Conservation (phyloP, 2,329 filamentous ascomycete species). For the Diaporthe sp. region DNA sequence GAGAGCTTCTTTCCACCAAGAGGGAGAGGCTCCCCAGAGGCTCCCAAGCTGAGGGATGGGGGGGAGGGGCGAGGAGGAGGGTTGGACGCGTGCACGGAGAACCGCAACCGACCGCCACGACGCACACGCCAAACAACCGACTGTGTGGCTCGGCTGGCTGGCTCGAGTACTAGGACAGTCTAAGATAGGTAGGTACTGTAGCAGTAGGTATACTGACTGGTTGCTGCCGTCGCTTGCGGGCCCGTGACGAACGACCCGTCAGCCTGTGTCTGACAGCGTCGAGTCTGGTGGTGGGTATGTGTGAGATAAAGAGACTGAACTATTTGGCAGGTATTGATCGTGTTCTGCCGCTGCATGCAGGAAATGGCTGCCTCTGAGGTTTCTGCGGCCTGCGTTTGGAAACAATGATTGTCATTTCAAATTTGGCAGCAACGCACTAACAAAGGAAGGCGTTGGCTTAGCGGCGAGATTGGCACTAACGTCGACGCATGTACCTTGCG, state of each 20-base stretch:
- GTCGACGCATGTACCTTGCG: conserved; percentile 17
- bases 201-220: background rate
- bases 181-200: too few relatives aligned
- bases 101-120: conserved; percentile 19
- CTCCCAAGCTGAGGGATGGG: background rate
- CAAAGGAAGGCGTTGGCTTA: conserved; percentile 20
- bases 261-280: background rate
- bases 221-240: background rate
- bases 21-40: background rate
- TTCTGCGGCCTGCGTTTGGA: conserved; percentile 18
- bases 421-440: conserved; percentile 25
- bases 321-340: background rate
- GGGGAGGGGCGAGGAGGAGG: background rate
- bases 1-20: too few relatives aligned
- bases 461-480: conserved; percentile 3
- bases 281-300: background rate
- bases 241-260: background rate
- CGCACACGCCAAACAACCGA: conserved; percentile 15
- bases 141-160: conserved; percentile 11
- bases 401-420: conserved; percentile 30
- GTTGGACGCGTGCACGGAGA: conserved; percentile 8
- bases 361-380: background rate
- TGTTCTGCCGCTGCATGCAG: conserved; percentile 1
- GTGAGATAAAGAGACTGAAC: background rate
- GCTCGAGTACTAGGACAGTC: background rate